Evolutionary conservation across 1,284 basidiomycete genomes (phyloP), one percentile per base, ranked within the genome.

Genomic region (Peniophora sp.): DNA sequence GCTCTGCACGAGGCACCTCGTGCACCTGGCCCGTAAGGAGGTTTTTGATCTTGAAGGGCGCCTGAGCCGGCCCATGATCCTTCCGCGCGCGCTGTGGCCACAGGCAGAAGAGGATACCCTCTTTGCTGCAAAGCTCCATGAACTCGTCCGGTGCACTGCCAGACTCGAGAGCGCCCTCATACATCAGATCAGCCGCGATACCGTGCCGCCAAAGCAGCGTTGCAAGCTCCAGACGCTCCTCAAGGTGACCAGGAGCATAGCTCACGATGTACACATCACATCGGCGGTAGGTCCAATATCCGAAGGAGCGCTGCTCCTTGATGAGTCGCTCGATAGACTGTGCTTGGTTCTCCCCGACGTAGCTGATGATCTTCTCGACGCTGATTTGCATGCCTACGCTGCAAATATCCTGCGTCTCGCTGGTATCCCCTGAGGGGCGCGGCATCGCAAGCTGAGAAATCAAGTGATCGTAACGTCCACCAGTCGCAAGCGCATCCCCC

Each of bases 171-270:
- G 79, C 83, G 3, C 76, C 75, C 55, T 91, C 89, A 60, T 93
- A 93, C 81, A 92, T 91, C 54, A 94, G 68, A 66, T 94, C 92
- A 0, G 90, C 85, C 55, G 88, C 88, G 61, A 94, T 92, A 48
- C 79, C 80, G 59, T 89, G 75, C 55, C 82, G 75, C 91, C 92
- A 94, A 22, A 94, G 69, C 55, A 85, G 76, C 2, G 85, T 71
- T 8, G 83, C 85, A 14, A 92, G 75, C 60, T 93, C 88, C 19
- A 93, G 74, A 25, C 91, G 77, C 48, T 90, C 87, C 54, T 83
- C 77, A 23, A 93, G 68, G 59, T 84, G 76, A 11, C 89, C 89
- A 1, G 81, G 74, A 51, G 88, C 83, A 57, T 87, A 89, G 0
- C 87, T 88, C 16, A 91, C 82, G 14, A 94, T 73, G 56, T 91